A percentile compares a stretch with the other conserved stretches of the same genome.
phyloP scores from a whole-genome alignment of 345 rosid genomes.

The Pugionium dolabratum region DNA sequence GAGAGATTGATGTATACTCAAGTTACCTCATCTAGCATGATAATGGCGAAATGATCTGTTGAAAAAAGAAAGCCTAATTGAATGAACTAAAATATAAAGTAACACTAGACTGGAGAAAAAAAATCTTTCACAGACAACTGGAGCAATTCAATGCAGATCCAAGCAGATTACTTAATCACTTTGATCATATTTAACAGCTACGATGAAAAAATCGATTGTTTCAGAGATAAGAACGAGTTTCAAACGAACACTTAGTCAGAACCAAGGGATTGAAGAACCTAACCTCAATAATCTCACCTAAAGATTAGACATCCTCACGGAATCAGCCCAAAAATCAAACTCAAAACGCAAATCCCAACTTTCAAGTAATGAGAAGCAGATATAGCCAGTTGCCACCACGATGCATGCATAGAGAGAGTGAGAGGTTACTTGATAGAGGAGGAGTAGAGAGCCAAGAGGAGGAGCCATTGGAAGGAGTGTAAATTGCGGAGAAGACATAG shows the following conservation, averaged over 20 bases:
- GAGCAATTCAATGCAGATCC: constrained; percentile 27
- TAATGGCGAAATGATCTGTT: constrained; percentile 1
- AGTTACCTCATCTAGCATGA: not conserved
- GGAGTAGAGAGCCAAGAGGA: constrained; percentile 68
- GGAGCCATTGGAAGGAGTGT: constrained; percentile 55
- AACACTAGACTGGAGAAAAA: not conserved
- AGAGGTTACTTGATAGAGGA: constrained; percentile 37
- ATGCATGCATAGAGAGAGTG: constrained; percentile 10
- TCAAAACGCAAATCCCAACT: constrained; percentile 13
- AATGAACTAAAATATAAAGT: not conserved
- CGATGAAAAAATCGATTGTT: not conserved
- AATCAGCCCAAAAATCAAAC: constrained; percentile 7
- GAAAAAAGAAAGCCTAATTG: not conserved
- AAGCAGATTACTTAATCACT: constrained; percentile 13
- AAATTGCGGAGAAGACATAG: constrained; percentile 84
- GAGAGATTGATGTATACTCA: constrained; percentile 17
- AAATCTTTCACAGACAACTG: constrained; percentile 2
- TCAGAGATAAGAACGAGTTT: not conserved
- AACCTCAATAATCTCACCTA: constrained; percentile 9
- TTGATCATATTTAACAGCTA: not conserved
- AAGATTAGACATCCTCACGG: not conserved
- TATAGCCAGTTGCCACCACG: not conserved
- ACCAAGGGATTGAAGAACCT: constrained; percentile 19
- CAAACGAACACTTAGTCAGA: constrained; percentile 2
- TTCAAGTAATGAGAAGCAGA: constrained; percentile 12